These are phyloP conservation scores for Chimonanthus salicifolius DNA, from an alignment of 164 flowering plant species.

Conservation along the genomic window DNA sequence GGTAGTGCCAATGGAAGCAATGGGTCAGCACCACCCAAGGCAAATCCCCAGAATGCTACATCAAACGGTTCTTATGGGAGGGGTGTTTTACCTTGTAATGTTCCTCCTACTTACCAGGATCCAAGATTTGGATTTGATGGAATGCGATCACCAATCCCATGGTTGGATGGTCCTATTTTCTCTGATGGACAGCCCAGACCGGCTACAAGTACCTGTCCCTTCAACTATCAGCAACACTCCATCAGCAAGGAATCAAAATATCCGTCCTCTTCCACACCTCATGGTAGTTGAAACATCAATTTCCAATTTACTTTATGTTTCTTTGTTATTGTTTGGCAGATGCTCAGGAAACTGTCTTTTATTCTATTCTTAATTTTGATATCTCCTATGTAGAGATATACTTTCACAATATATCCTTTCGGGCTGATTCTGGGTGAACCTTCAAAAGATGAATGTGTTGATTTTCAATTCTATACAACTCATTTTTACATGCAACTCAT, in stretches of 20 bases:
- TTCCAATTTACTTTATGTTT: background rate
- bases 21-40: slow-evolving; percentile 30
- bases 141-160: slow-evolving; percentile 30
- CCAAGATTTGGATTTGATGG: slow-evolving; percentile 47
- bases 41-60: slow-evolving; percentile 30
- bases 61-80: slow-evolving; percentile 46
- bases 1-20: slow-evolving; percentile 34
- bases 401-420: no score
- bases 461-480: background rate
- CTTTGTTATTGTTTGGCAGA: background rate
- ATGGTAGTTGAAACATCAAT: slow-evolving; percentile 31
- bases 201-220: slow-evolving; percentile 26
- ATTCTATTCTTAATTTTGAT: background rate
- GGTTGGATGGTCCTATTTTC: slow-evolving; percentile 42
- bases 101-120: slow-evolving; percentile 53
- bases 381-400: background rate
- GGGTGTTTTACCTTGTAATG: slow-evolving; percentile 35
- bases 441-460: background rate
- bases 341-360: background rate
- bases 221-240: slow-evolving; percentile 18
- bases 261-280: slow-evolving; percentile 36
- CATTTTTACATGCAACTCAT: background rate
- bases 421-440: no score
- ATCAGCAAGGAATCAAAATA: slow-evolving; percentile 43
- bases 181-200: slow-evolving; percentile 44